Evolutionary conservation across 176 grass and related monocot species (phyloP).

Genomic region (Triticum urartu): DNA sequence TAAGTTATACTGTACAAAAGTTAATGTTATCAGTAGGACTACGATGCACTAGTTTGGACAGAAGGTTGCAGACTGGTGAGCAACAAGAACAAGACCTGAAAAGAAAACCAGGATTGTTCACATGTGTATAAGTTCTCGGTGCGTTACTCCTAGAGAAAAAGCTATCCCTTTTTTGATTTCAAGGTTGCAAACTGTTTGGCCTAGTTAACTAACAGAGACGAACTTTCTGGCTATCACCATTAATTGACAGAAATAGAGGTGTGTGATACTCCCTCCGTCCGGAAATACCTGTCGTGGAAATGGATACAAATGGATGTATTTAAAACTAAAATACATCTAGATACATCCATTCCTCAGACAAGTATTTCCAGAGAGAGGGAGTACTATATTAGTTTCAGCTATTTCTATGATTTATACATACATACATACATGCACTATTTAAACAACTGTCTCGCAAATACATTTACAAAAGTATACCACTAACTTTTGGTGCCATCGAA

Average conservation of each 20-base stretch:
- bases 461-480: neutral
- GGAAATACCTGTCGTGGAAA: no score
- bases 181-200: neutral
- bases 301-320: no score
- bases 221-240: neutral
- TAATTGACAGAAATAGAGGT: neutral
- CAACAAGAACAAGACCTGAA: neutral
- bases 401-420: neutral
- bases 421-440: neutral
- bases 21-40: neutral
- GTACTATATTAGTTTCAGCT: neutral
- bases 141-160: neutral
- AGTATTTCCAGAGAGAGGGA: no score
- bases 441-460: neutral
- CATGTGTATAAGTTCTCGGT: neutral
- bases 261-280: neutral
- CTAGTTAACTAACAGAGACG: neutral
- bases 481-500: neutral
- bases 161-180: neutral
- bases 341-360: no score
- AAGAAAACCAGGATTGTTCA: neutral
- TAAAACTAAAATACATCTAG: no score
- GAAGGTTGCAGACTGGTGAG: neutral
- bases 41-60: neutral
- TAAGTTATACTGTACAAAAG: neutral